phyloP scores from a whole-genome alignment of 805 yeast species.

The Starmerella gropengiesseri region DNA sequence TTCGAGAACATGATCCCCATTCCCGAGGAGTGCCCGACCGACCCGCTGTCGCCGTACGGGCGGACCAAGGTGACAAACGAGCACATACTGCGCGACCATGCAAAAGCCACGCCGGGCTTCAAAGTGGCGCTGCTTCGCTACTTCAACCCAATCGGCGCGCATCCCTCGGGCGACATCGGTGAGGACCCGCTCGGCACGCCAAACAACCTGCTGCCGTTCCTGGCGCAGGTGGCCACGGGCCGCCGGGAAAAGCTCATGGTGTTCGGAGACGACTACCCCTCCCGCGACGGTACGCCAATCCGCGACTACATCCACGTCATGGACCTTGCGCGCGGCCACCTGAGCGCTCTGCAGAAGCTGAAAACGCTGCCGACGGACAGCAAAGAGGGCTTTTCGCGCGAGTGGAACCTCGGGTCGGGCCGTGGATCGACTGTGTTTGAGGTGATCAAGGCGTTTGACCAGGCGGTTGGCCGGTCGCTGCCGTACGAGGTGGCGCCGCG shows the following conservation, averaged over 20 bases:
- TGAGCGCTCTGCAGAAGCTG: constrained; percentile 56
- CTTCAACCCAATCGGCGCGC: constrained; percentile 81
- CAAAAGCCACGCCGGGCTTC: constrained; percentile 32
- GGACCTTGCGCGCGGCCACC: constrained; percentile 68
- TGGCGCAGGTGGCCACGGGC: constrained; percentile 70
- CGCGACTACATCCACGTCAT: constrained; percentile 74
- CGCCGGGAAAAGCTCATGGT: constrained; percentile 54
- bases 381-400: constrained; percentile 46
- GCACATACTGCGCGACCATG: constrained; percentile 45
- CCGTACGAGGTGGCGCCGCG: constrained; percentile 57
- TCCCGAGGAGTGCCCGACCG: constrained; percentile 66
- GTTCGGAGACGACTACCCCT: constrained; percentile 60
- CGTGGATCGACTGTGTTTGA: constrained; percentile 70
- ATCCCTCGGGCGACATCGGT: constrained; percentile 68
- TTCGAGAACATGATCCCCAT: constrained; percentile 65
- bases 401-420: constrained; percentile 79
- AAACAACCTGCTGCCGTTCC: constrained; percentile 60
- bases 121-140: constrained; percentile 55
- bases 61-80: constrained; percentile 59
- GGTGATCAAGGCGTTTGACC: constrained; percentile 52
- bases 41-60: constrained; percentile 71
- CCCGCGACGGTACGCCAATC: constrained; percentile 71
- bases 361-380: constrained; percentile 23
- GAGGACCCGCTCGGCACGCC: constrained; percentile 75
- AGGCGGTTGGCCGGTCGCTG: constrained; percentile 51